Percentiles rank a stretch among this genome's conserved stretches.
Conservation (phyloP, 805 yeast species). For the Yamadazyma phyllophila region DNA sequence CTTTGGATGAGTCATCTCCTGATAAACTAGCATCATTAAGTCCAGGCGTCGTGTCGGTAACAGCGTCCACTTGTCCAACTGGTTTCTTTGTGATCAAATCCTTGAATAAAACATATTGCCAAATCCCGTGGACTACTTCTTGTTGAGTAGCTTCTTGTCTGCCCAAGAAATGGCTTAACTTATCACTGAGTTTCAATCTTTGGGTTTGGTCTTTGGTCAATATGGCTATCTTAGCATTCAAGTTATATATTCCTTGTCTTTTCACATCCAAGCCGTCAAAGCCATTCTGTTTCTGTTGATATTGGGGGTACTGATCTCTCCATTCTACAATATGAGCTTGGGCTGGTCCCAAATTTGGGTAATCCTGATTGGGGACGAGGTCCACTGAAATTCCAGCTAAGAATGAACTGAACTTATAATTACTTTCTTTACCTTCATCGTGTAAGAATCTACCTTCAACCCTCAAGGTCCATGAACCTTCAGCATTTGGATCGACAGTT, state of each 20-base stretch:
- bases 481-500: conserved; percentile 22
- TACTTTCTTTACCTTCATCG: conserved; percentile 35
- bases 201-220: conserved; percentile 72
- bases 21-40: conserved; percentile 16
- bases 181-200: conserved; percentile 60
- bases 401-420: conserved; percentile 65
- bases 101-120: conserved; percentile 76
- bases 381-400: conserved; percentile 85
- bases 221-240: conserved; percentile 69
- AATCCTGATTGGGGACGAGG: conserved; percentile 44
- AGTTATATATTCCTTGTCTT: conserved; percentile 59
- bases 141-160: conserved; percentile 79
- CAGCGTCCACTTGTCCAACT: conserved; percentile 36
- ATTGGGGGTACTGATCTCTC: conserved; percentile 59
- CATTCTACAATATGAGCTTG: conserved; percentile 69
- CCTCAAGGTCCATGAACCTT: conserved; percentile 77
- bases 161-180: conserved; percentile 69
- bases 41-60: conserved; percentile 24
- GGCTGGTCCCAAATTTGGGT: conserved; percentile 30
- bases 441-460: conserved; percentile 80
- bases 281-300: conserved; percentile 15
- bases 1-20: conserved; percentile 24
- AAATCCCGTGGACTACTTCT: conserved; percentile 72
- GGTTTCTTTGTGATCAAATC: conserved; percentile 44
- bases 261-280: conserved; percentile 91